A percentile compares a stretch with the other conserved stretches of the same genome.
Conservation (phyloP, 208 protist species). For the Leishmania major region DNA sequence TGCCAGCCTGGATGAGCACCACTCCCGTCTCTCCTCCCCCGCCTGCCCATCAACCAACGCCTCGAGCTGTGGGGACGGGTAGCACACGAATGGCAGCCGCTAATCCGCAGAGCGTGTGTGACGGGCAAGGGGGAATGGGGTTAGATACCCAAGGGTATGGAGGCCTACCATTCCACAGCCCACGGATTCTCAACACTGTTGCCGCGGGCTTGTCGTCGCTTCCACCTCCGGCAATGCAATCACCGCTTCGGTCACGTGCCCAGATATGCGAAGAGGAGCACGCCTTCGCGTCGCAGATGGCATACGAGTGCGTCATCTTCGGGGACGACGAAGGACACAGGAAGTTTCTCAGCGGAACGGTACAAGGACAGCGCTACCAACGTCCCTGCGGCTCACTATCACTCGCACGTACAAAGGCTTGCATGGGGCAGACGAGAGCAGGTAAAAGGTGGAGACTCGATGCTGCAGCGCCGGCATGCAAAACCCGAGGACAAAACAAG, state of each 20-base stretch:
- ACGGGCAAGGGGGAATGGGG: slow-evolving; percentile 38
- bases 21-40: slow-evolving; percentile 24
- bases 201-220: slow-evolving; percentile 16
- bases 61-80: slow-evolving; percentile 42
- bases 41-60: slow-evolving; percentile 42
- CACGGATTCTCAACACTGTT: slow-evolving; percentile 64
- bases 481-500: neutral
- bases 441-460: neutral
- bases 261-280: neutral
- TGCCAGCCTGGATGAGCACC: slow-evolving; percentile 78
- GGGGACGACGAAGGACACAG: neutral
- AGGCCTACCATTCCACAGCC: slow-evolving; percentile 90
- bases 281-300: neutral
- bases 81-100: slow-evolving; percentile 39
- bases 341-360: neutral
- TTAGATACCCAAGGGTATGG: slow-evolving; percentile 83
- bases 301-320: neutral
- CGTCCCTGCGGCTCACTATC: neutral
- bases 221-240: neutral
- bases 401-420: neutral
- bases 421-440: neutral
- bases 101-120: slow-evolving; percentile 56
- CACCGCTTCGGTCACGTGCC: neutral
- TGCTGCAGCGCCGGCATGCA: neutral
- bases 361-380: neutral